Conservation (phyloP, 768 basidiomycete species). For the Mycena kentingensis region DNA sequence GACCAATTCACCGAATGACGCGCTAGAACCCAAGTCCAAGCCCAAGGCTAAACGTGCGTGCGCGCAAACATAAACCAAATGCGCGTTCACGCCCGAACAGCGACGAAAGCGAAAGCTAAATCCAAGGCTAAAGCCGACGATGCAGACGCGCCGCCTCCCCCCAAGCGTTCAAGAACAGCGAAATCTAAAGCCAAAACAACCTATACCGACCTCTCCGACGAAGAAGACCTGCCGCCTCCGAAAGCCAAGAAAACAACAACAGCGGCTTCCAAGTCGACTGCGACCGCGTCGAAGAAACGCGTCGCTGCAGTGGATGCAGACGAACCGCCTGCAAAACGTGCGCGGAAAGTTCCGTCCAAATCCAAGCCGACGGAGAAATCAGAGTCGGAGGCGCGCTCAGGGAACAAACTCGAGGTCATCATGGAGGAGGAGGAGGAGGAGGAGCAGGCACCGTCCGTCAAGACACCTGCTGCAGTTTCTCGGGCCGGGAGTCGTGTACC, state of each 20-base stretch:
- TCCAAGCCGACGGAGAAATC: slow-evolving; percentile 10
- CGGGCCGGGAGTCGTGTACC: neutral
- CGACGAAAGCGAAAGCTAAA: slow-evolving; percentile 1
- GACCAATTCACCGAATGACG: neutral
- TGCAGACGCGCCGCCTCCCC: neutral
- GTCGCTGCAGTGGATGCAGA: neutral
- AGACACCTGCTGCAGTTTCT: neutral
- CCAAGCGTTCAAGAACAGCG: slow-evolving; percentile 7
- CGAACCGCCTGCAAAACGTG: neutral
- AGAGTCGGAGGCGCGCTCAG: neutral
- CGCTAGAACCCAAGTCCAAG: neutral
- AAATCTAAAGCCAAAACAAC: slow-evolving; percentile 6
- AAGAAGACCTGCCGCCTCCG: neutral
- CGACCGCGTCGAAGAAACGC: neutral
- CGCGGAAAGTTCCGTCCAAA: slow-evolving; percentile 2
- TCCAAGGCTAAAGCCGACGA: neutral
- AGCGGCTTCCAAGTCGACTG: neutral
- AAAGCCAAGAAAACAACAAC: neutral
- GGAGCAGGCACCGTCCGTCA: neutral
- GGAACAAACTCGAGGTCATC: slow-evolving; percentile 8
- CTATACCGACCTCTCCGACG: slow-evolving; percentile 18
- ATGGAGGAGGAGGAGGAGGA: slow-evolving; percentile 18
- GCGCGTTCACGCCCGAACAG: no score
- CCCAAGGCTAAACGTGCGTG: neutral
- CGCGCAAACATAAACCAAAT: no score